Evolutionary conservation across 306 rosid genomes (phyloP).

Genomic region (Vigna hirtella): DNA sequence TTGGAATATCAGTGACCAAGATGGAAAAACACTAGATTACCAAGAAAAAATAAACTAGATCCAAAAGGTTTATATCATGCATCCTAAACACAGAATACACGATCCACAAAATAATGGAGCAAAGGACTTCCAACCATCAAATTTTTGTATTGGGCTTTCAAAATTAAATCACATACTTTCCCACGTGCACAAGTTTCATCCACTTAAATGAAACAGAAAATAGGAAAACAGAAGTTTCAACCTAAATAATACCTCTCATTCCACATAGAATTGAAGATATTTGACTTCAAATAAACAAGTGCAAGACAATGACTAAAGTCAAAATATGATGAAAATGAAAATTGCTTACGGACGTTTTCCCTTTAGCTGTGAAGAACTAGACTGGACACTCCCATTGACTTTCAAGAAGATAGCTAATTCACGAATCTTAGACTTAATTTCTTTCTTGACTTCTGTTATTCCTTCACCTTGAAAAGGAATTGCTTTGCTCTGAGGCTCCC

Average conservation of each 20-base stretch:
- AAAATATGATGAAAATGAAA: conserved; percentile 26
- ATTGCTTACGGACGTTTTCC: conserved; percentile 66
- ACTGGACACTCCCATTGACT: conserved; percentile 52
- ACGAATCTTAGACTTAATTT: conserved; percentile 67
- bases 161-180: conserved; percentile 3
- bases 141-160: conserved; percentile 27
- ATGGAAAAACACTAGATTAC: background rate
- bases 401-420: conserved; percentile 66
- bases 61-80: background rate
- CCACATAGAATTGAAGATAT: background rate
- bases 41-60: background rate
- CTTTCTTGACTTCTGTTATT: conserved; percentile 55
- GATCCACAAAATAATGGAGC: background rate
- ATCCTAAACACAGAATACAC: background rate
- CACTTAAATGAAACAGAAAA: background rate
- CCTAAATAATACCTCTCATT: background rate
- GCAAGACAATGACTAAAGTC: conserved; percentile 17
- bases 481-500: conserved; percentile 91
- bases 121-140: conserved; percentile 18
- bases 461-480: conserved; percentile 82
- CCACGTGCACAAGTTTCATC: conserved; percentile 1
- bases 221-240: background rate
- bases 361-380: conserved; percentile 51
- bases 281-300: background rate
- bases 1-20: conserved; percentile 7